phyloP scores from a whole-genome alignment of 179 eudicot genomes.

The Patellifolia procumbens region DNA sequence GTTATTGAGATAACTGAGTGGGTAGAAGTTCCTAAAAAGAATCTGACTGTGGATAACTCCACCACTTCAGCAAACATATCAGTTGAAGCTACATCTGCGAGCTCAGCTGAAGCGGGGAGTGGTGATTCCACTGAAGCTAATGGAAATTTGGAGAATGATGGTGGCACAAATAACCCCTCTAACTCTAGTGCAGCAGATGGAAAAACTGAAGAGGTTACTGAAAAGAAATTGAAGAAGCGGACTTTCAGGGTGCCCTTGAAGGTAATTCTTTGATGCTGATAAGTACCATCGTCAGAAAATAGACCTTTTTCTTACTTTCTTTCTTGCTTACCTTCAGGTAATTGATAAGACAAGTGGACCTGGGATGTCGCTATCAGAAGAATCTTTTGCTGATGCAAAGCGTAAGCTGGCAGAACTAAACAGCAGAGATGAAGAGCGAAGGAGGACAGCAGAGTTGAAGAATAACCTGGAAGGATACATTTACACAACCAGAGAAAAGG shows the following conservation, averaged over 20 bases:
- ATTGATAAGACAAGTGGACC: constrained; percentile 75
- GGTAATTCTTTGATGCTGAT: constrained; percentile 39
- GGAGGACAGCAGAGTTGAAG: constrained; percentile 87
- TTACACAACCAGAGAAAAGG: constrained; percentile 88
- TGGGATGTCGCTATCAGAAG: constrained; percentile 65
- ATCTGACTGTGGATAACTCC: constrained; percentile 64
- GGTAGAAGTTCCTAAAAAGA: constrained; percentile 93
- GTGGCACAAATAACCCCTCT: constrained; percentile 37
- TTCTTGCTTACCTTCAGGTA: constrained; percentile 46
- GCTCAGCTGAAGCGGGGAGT: constrained; percentile 45
- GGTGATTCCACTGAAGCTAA: constrained; percentile 45
- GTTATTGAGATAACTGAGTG: constrained; percentile 90
- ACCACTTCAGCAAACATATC: constrained; percentile 57
- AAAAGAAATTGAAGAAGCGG: constrained; percentile 85
- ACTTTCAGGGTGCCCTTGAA: constrained; percentile 89
- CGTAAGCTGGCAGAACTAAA: constrained; percentile 67
- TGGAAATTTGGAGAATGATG: constrained; percentile 43
- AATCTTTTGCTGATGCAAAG: constrained; percentile 61
- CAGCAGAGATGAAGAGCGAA: constrained; percentile 84
- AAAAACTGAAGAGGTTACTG: constrained; percentile 46
- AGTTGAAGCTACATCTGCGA: constrained; percentile 44
- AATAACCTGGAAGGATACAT: constrained; percentile 87
- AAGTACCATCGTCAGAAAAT: not conserved
- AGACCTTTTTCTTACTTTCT: constrained; percentile 1
- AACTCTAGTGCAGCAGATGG: constrained; percentile 47